Evolutionary conservation across 495 filamentous ascomycete species (phyloP), one percentile per base, ranked within the genome.

Genomic region (Hypoxylon subgilvum): DNA sequence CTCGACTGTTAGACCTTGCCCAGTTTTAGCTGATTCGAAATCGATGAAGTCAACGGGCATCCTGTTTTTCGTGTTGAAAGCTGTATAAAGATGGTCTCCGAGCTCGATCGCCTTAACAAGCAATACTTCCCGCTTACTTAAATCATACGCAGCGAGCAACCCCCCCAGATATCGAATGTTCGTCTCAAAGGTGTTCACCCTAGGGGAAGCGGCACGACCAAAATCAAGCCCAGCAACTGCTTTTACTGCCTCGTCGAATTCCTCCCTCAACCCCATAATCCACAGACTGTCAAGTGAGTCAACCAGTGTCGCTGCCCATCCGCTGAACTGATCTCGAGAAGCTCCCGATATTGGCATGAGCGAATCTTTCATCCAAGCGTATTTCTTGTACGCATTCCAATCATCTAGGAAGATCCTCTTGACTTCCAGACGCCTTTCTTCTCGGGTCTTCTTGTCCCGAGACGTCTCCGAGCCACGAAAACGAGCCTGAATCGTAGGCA

Each of bases 221-320:
- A 97, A 97, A 73, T 97, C 90, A 45, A 96, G 92, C 42, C 82
- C 71, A 19, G 82, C 81, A 9, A 96, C 84, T 4, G 81, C 83
- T 25, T 84, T 76, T 1, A 92, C 84, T 2, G 91, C 93, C 56
- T 90, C 86, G 40, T 90, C 83, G 65, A 96, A 97, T 40, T 96
- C 92, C 3, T 86, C 77, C 66, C 88, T 83, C 66, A 96, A 63
- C 5, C 83, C 90, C 88, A 96, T 91, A 48, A 97, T 92, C 91
- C 91, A 97, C 2, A 97, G 72, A 2, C 88, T 90, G 66, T 97
- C 92, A 36, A 96, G 76, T 8, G 87, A 72, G 75, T 96, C 92
- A 0, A 97, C 88, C 43, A 97, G 68, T 0, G 92, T 96, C 3
- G 92, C 92, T 6, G 86, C 92, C 92, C 93, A 97, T 17, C 88